These are phyloP conservation scores for Trichomonas vaginalis DNA, from an alignment of 208 protist genomes.

Conservation along the genomic window DNA sequence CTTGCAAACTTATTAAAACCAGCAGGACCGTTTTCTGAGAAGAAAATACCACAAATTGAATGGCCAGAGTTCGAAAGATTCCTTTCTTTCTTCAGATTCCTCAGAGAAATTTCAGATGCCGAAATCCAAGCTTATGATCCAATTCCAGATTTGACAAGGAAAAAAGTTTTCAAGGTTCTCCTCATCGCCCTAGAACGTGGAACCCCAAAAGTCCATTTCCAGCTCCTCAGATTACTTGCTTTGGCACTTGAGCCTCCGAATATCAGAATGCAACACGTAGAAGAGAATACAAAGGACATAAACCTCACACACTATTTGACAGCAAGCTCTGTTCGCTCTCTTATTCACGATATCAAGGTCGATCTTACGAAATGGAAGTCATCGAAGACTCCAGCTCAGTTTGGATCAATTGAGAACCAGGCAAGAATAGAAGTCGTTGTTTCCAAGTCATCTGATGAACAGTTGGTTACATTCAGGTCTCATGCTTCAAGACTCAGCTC, in stretches of 20 bases:
- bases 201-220: background rate
- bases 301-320: background rate
- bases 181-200: background rate
- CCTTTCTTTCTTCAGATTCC: background rate
- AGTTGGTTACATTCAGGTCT: background rate
- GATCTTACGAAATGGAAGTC: background rate
- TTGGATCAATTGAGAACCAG: background rate
- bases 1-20: background rate
- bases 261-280: background rate
- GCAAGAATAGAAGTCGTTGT: background rate
- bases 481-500: background rate
- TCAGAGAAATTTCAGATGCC: background rate
- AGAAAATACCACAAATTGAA: background rate
- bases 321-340: background rate
- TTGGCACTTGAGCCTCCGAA: background rate
- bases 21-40: background rate
- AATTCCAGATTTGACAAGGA: background rate
- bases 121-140: background rate
- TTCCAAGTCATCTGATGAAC: background rate
- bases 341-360: background rate
- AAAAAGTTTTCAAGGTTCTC: background rate
- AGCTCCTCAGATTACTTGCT: background rate
- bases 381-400: background rate
- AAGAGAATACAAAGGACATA: background rate
- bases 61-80: background rate